phyloP scores from a whole-genome alignment of 1,284 basidiomycete species.

The Hymenochaete sp. region DNA sequence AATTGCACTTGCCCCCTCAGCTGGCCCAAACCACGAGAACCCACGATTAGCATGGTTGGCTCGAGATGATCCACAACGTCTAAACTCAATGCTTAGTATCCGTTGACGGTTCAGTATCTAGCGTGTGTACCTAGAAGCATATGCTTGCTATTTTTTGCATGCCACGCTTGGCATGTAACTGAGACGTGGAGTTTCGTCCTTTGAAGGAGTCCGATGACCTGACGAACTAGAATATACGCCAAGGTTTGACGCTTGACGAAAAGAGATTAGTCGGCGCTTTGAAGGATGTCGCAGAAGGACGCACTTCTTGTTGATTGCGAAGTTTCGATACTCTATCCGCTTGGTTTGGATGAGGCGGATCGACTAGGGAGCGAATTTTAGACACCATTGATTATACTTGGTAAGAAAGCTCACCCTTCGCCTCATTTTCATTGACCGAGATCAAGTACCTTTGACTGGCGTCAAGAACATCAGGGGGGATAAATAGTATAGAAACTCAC shows the following conservation, averaged over 20 bases:
- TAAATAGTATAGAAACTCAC: slow-evolving; percentile 25
- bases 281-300: slow-evolving; percentile 17
- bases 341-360: slow-evolving; percentile 61
- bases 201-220: slow-evolving; percentile 84
- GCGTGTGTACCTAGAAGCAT: slow-evolving; percentile 67
- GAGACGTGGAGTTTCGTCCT: slow-evolving; percentile 83
- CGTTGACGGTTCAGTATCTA: background rate
- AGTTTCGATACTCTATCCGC: slow-evolving; percentile 70
- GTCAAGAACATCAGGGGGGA: slow-evolving; percentile 13
- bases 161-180: slow-evolving; percentile 89
- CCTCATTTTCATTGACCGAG: slow-evolving; percentile 88
- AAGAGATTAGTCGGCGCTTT: slow-evolving; percentile 8
- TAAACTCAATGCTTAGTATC: slow-evolving; percentile 23
- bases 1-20: slow-evolving; percentile 66
- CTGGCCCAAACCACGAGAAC: slow-evolving; percentile 84
- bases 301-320: slow-evolving; percentile 81
- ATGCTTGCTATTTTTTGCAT: slow-evolving; percentile 88
- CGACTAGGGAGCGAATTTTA: slow-evolving; percentile 42
- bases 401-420: slow-evolving; percentile 52
- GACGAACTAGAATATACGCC: slow-evolving; percentile 79
- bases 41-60: slow-evolving; percentile 92
- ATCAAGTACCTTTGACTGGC: slow-evolving; percentile 55
- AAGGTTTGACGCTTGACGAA: slow-evolving; percentile 69
- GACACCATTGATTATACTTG: slow-evolving; percentile 8
- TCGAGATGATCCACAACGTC: slow-evolving; percentile 88